Conservation (phyloP, 768 basidiomycete species). For the Lyophyllum decastes region DNA sequence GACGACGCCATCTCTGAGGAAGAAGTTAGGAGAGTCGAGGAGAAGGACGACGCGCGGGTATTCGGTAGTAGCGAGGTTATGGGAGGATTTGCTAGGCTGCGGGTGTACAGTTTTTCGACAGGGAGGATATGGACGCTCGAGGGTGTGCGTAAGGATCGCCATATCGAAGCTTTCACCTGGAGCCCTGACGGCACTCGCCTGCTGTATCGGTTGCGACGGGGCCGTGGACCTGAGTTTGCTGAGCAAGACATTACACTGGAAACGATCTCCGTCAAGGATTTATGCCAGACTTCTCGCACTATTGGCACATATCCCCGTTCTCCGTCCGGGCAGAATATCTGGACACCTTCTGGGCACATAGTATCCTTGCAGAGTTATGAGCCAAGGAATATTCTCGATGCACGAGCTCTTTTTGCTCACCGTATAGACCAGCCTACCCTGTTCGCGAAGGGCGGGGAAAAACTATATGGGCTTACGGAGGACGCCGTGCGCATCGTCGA, state of each 20-base stretch:
- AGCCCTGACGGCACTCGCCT: constrained; percentile 30
- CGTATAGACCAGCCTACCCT: constrained; percentile 10
- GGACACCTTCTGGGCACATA: constrained; percentile 29
- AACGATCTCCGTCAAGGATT: constrained; percentile 21
- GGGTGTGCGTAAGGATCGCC: constrained; percentile 23
- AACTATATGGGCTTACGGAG: constrained; percentile 28
- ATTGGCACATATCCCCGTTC: constrained; percentile 32
- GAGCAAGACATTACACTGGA: constrained; percentile 31
- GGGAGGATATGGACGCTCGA: constrained; percentile 19
- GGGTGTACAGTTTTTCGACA: constrained; percentile 26
- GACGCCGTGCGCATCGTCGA: constrained; percentile 38
- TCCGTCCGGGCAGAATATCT: constrained; percentile 32
- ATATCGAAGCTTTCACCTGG: constrained; percentile 34
- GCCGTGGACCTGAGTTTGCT: constrained; percentile 27
- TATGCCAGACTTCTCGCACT: constrained; percentile 11
- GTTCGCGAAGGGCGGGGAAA: constrained; percentile 11
- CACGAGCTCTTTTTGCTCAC: constrained; percentile 30
- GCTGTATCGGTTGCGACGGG: constrained; percentile 30
- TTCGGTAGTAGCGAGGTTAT: constrained; percentile 20
- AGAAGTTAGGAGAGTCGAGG: constrained; percentile 14
- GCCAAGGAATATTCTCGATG: constrained; percentile 29
- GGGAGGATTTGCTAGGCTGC: constrained; percentile 20
- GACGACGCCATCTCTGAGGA: constrained; percentile 17
- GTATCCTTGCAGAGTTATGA: constrained; percentile 30
- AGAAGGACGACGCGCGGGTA: constrained; percentile 27